Evolutionary conservation across 331 rosid genomes (phyloP), one percentile per base, ranked within the genome.

Genomic region (Malus hybrid): DNA sequence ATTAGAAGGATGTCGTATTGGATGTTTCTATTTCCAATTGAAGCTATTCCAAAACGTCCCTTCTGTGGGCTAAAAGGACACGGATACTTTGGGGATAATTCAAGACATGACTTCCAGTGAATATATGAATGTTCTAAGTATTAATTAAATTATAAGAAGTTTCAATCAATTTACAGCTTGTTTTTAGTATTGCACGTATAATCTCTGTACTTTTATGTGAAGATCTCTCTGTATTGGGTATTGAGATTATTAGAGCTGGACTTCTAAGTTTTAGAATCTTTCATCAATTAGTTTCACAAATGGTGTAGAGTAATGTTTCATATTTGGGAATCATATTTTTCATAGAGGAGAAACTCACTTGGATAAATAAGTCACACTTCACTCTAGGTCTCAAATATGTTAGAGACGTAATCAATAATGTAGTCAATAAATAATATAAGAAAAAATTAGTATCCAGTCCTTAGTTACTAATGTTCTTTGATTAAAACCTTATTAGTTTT

Each of bases 1-100:
- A 70, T 68, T 52, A 22, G 6, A 32, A 6, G 53, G 63, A 44
- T 63, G 22, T 63, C 14, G 5, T 44, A 46, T 72, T 12, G 75
- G 72, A 72, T 77, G 68, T 68, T 66, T 66, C 18, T 30, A 33
- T 66, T 60, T 70, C 5, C 56, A 39, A 48, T 68, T 39, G 63
- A 6, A 68, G 77, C 68, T 30, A 64, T 30, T 32, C 10, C 11
- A 3, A 32, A 64, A 63, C 33, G 88, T 69, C 93, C 88, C 86
- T 90, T 88, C 89, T 77, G 36, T 33, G 84, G 75, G 79, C 55
- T 69, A 73, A 75, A 82, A 66, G 79, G 96, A 73, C 93, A 76
- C 19, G 71, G 73, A 13, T 62, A 62, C 34, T 16, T 16, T 50
- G 7, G 56, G 20, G 56, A 50, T 6, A 16, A 16, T 16, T 16